Evolutionary conservation across 140 eudicot genomes (phyloP), one percentile per base, ranked within the genome.

Genomic region (Ambrosia hybrid): DNA sequence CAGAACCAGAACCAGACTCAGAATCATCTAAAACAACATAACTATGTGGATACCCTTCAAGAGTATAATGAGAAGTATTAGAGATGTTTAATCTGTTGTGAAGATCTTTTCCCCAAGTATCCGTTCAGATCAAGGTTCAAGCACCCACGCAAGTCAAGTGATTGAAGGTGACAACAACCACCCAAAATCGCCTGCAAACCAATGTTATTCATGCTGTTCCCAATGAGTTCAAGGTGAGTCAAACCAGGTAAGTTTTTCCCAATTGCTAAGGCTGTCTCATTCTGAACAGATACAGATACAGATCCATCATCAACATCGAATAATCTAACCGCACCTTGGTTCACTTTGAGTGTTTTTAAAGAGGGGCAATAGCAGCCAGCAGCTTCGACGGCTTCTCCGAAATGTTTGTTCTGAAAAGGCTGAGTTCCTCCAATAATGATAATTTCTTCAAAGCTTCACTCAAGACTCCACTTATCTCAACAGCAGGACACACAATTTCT

Each of bases 341-440:
- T 15, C 62, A 56, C 21, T 56, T 56, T 56, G 7, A 56, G 9
- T 56, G 17, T 6, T 56, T 14, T 56, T 16, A 56, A 30, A 14
- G 17, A 14, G 26, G 36, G 36, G 33, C 62, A 56, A 56, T 56
- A 16, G 8, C 62, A 30, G 34, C 34, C 34, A 30, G 34, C 34
- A 30, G 34, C 34, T 30, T 1, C 34, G 34, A 30, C 2, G 62
- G 9, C 62, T 4, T 13, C 62, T 15, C 17, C 9, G 34, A 12
- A 30, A 56, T 30, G 34, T 30, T 56, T 4, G 5, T 26, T 58
- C 11, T 30, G 34, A 30, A 1, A 58, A 17, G n/a, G 39, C 65
- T 58, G 36, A 58, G 65, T 58, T 58, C 65, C 39, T 58, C 65
- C n/a, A 58, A 58, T 58, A 26, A 8, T 6, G 65, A 7, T 16